phyloP scores from a whole-genome alignment of 2,329 filamentous ascomycete species.

The Bisporella sp. region DNA sequence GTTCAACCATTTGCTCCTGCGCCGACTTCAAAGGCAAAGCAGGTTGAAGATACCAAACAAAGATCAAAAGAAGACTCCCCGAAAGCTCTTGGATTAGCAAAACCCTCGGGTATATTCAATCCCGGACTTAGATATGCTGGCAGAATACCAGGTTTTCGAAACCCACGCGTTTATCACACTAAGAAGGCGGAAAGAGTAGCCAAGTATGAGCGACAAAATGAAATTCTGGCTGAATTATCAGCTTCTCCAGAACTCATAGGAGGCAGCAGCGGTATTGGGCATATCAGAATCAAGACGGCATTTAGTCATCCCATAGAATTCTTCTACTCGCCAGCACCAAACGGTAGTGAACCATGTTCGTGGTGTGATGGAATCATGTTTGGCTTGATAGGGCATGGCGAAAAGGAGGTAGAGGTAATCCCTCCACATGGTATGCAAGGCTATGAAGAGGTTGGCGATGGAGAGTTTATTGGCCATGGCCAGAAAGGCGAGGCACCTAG shows the following conservation, averaged over 20 bases:
- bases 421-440: slow-evolving; percentile 8
- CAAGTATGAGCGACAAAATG: too few relatives aligned
- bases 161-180: neutral
- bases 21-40: too few relatives aligned
- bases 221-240: too few relatives aligned
- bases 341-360: slow-evolving; percentile 10
- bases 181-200: neutral
- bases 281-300: slow-evolving; percentile 16
- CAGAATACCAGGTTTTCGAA: too few relatives aligned
- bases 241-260: neutral
- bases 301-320: slow-evolving; percentile 25
- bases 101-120: too few relatives aligned
- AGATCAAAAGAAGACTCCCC: too few relatives aligned
- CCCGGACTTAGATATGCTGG: too few relatives aligned
- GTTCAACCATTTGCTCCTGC: too few relatives aligned
- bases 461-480: slow-evolving; percentile 4
- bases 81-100: too few relatives aligned
- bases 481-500: slow-evolving; percentile 7
- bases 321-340: slow-evolving; percentile 14
- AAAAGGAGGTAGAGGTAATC: slow-evolving; percentile 12
- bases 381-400: slow-evolving; percentile 17
- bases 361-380: slow-evolving; percentile 21
- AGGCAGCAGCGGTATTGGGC: neutral
- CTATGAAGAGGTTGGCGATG: slow-evolving; percentile 18
- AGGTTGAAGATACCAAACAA: too few relatives aligned